Base-by-base conservation (phyloP, 768 basidiomycete genomes). In the Lepiota venenata region DNA sequence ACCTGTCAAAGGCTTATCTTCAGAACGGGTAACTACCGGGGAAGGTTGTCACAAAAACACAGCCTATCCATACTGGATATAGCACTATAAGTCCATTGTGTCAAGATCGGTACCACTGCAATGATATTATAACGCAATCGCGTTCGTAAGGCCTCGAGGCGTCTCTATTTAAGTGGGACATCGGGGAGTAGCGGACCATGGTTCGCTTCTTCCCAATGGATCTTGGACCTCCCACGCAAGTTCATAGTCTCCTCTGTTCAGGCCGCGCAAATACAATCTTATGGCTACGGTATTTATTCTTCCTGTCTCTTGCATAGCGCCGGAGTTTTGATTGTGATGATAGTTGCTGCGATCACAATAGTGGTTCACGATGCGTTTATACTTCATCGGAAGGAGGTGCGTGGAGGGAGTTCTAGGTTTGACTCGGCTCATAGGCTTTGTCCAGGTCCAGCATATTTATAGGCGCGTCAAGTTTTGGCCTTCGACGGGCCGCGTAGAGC, bases 391-490 rank as follows among this genome's bases (percentile, higher is more conserved):
- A 46, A 47, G 39, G 52, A 53, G 20, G 52, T 47, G 40, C 6
- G 52, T 12, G n/a, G 12, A 35, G n/a, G 10, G 9, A 8, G 4
- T 9, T 16, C 32, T 4, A 15, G 5, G 9, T 7, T 8, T 9
- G 9, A 2, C 32, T 4, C 10, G 11, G 46, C 46, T 47, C 46
- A 47, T 3, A 14, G 4, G 9, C 9, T 46, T 46, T 22, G 9
- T 25, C 1, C 44, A 54, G 52, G 25, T 46, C 12, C 16, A 54
- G 45, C 44, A 54, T 35, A 32, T 54, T 27, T 54, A 54, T 32
- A 39, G 36, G 52, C 25, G 5, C 47, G 18, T 7, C 41, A 15
- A 12, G 20, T 29, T 22, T 27, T 20, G 44, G 4, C 16, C 16
- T 37, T 16, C 10, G 7, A 27, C 16, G 38, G 16, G 11, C 25